These are phyloP conservation scores for Cladobotryum mycophilum DNA, from an alignment of 2,329 filamentous ascomycete genomes.

Conservation along the genomic window DNA sequence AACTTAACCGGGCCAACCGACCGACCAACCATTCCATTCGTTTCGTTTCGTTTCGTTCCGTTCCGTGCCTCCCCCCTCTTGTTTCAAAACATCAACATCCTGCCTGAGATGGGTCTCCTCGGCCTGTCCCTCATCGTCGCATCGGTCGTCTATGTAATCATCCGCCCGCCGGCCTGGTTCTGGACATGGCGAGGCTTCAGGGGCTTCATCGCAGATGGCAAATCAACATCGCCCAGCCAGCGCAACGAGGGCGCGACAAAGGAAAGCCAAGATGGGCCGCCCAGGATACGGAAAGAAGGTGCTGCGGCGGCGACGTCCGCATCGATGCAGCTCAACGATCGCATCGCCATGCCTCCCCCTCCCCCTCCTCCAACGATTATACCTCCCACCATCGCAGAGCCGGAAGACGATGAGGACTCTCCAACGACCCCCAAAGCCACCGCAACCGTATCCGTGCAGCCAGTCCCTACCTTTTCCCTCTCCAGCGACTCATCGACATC, in stretches of 20 bases:
- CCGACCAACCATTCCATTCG: no score
- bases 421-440: conserved; percentile 49
- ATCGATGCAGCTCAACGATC: background rate
- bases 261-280: background rate
- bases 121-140: conserved; percentile 58
- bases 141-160: conserved; percentile 51
- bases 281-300: conserved; percentile 1
- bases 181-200: conserved; percentile 16
- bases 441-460: conserved; percentile 16
- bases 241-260: background rate
- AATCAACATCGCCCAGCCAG: background rate
- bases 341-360: conserved; percentile 20
- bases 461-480: conserved; percentile 43
- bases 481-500: conserved; percentile 13
- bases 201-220: conserved; percentile 7
- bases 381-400: conserved; percentile 18
- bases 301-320: background rate
- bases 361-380: conserved; percentile 25
- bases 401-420: conserved; percentile 24
- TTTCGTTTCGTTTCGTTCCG: background rate
- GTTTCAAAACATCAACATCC: background rate
- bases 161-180: conserved; percentile 48
- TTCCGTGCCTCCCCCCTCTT: no score
- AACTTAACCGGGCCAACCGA: no score
- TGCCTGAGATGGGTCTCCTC: conserved; percentile 44